Evolutionary conservation across 352 stramenopile genomes (phyloP).

Genomic region (Globisporangium spinosum): DNA sequence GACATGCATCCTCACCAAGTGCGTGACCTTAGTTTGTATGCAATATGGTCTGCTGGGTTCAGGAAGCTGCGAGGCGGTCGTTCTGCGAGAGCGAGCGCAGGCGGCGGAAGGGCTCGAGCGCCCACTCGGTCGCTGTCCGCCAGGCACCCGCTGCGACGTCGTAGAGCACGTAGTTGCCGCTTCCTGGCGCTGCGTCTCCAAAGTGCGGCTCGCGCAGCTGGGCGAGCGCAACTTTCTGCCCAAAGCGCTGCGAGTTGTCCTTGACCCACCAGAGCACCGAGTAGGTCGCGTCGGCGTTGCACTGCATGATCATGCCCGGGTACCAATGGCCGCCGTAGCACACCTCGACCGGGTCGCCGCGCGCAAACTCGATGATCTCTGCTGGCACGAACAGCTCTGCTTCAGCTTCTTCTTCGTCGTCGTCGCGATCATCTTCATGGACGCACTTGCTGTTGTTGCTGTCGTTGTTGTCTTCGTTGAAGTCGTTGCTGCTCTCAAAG

Average conservation of each 20-base stretch:
- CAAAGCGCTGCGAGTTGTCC: conserved; percentile 74
- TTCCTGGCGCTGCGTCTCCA: conserved; percentile 15
- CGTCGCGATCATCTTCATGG: not conserved
- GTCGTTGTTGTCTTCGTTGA: not conserved
- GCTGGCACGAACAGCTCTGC: not conserved
- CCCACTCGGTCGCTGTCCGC: conserved; percentile 41
- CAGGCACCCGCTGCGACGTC: conserved; percentile 55
- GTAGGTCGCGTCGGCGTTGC: conserved; percentile 55
- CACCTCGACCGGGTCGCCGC: conserved; percentile 67
- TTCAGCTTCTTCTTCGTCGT: not conserved
- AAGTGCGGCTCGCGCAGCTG: conserved; percentile 43
- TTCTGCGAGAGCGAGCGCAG: conserved; percentile 30
- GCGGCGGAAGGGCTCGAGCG: conserved; percentile 36
- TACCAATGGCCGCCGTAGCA: conserved; percentile 54
- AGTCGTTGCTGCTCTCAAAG: not conserved
- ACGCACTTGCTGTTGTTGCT: conserved; percentile 8
- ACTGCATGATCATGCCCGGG: conserved; percentile 57
- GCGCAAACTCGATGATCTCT: conserved; percentile 29
- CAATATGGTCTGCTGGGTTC: not conserved
- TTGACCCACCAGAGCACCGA: conserved; percentile 80
- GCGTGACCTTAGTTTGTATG: not conserved
- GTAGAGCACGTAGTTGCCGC: conserved; percentile 34
- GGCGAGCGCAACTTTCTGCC: conserved; percentile 42
- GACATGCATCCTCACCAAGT: not conserved
- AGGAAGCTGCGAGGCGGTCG: conserved; percentile 3